Base-by-base conservation (phyloP, 1,284 basidiomycete genomes). In the Rhodotorula sp. region DNA sequence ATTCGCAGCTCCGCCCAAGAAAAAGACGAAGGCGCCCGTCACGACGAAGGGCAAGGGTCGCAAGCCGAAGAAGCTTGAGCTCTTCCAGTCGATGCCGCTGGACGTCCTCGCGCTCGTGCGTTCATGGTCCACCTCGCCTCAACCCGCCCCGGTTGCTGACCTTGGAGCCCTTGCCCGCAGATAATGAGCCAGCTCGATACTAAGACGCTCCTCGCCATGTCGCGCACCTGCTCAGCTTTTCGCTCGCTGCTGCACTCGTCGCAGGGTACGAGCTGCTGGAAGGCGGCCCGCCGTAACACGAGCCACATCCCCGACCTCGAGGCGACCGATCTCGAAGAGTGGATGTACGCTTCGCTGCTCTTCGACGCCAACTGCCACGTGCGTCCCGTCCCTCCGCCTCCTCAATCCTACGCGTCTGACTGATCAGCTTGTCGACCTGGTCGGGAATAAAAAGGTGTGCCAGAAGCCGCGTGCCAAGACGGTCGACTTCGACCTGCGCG, bases 181-280 rank as follows among this genome's bases (percentile, higher is more conserved):
- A 67, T 71, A 48, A 57, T 71, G 61, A 21, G 39, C 19, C 44
- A 67, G 1, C 61, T 69, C 48, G 73, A 74, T 51, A 63, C 59
- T 2, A 62, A 63, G 29, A 71, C 73, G 19, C 58, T 74, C 36
- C 70, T 74, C 57, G 61, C 69, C 39, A 41, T 61, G 54, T 50
- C 53, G 8, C 66, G 55, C 32, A 66, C 70, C 21, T 69, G 66
- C 34, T 66, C 56, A 19, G 36, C 65, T 2, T 61, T 71, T 56
- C 69, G 72, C 44, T 7, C 25, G 3, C 46, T 66, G 39, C 56
- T 60, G 15, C 65, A 60, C 37, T 54, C 69, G 17, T 19, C 29
- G 7, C 46, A 62, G 32, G 62, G 61, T 10, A 50, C 27, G 6
- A 44, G 44, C 3, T 34, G 32, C 19, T 74, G 67, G 70, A 64